Evolutionary conservation across 2,329 filamentous ascomycete species (phyloP), one percentile per base, ranked within the genome.

Genomic region (Aspergillus neoniger): DNA sequence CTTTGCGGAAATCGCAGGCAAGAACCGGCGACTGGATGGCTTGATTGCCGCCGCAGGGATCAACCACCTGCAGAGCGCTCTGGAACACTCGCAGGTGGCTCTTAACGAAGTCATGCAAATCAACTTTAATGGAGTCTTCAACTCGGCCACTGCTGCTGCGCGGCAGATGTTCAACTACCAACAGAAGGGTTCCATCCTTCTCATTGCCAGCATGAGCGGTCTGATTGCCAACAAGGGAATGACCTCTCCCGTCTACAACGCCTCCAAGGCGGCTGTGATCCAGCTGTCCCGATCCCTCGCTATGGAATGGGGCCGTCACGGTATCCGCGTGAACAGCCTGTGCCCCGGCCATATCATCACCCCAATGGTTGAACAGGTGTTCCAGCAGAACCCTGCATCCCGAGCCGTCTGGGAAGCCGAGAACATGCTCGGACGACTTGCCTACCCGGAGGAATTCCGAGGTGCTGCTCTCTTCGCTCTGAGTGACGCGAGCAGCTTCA

Each of bases 311-410:
- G 81, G 76, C 52, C 76, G 75, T 28, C 74, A 76, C 70, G 75
- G 80, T 1, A 85, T 86, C 52, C 75, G 82, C 2, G 83, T 86
- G 12, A 86, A 86, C 65, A 80, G 78, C 17, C 66, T 85, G 19
- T 83, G 79, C 61, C 82, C 82, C 0, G 83, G 82, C 0, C 82
- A 85, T 61, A 83, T 85, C 48, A 75, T 84, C 23, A 85, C 83
- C 1, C 86, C 89, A 21, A 96, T 96, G 92, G 91, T 94, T 1
- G 86, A 91, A 72, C 84, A 86, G 60, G 84, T 96, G 32, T 95
- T 96, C 70, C 83, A 87, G 65, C 83, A 89, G 64, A 90, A 86
- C 66, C 92, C 92, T 0, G 90, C 92, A 69, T 68, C 76, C 5
- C 68, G 70, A 25, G 72, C 72, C 10, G 71, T 72, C 6, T 81